A percentile compares a stretch with the other conserved stretches of the same genome.
phyloP scores from a whole-genome alignment of 2,329 filamentous ascomycete genomes.

The Metarhizium rileyi region DNA sequence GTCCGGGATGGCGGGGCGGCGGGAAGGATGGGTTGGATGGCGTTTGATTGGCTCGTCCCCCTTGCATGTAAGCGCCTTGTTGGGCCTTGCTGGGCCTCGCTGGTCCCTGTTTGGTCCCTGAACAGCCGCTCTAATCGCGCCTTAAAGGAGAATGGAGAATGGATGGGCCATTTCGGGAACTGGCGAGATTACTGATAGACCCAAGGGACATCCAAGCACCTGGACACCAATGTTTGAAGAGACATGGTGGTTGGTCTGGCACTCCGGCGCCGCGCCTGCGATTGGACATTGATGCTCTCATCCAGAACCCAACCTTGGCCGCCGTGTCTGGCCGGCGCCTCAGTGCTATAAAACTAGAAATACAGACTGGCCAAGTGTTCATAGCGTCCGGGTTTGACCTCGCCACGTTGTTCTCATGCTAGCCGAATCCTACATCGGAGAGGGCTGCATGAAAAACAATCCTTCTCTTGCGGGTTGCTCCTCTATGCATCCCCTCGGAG shows the following conservation, averaged over 20 bases:
- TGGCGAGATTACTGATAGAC: too few relatives aligned
- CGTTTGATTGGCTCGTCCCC: slow-evolving; percentile 6
- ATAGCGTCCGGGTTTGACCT: too few relatives aligned
- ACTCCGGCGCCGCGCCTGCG: background rate
- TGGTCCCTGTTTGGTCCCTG: too few relatives aligned
- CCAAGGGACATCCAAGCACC: too few relatives aligned
- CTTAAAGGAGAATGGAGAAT: too few relatives aligned
- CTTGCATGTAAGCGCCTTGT: slow-evolving; percentile 1
- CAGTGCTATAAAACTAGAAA: background rate
- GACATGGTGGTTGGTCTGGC: background rate
- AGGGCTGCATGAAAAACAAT: too few relatives aligned
- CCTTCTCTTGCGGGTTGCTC: background rate
- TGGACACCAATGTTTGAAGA: background rate
- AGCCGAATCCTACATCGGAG: too few relatives aligned
- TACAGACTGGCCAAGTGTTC: too few relatives aligned
- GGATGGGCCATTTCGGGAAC: too few relatives aligned
- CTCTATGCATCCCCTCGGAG: background rate
- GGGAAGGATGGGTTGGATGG: background rate
- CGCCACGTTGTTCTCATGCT: too few relatives aligned
- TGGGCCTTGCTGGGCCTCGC: too few relatives aligned
- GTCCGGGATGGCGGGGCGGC: background rate
- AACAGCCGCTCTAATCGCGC: too few relatives aligned
- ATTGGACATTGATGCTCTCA: background rate
- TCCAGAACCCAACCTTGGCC: background rate
- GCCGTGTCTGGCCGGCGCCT: slow-evolving; percentile 1